phyloP scores from a whole-genome alignment of 2,329 filamentous ascomycete genomes.

The Hymenoscyphus occultus region DNA sequence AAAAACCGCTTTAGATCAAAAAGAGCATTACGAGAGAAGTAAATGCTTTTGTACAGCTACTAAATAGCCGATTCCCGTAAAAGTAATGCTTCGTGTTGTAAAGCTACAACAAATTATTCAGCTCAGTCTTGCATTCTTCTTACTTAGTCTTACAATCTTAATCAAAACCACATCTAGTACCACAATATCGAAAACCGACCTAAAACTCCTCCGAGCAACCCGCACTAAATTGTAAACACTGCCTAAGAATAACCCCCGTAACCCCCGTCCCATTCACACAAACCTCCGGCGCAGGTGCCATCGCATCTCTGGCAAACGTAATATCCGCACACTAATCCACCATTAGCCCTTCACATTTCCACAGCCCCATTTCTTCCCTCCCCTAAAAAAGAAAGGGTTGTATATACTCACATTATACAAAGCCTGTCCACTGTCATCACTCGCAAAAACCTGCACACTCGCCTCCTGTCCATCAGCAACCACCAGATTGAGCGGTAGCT shows the following conservation, averaged over 20 bases:
- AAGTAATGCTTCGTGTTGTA: no score
- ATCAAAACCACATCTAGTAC: no score
- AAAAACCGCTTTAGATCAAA: no score
- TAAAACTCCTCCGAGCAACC: no score
- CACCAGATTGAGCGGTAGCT: conserved; percentile 49
- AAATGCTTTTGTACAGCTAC: no score
- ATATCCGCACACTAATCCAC: conserved; percentile 66
- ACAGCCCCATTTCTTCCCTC: background rate
- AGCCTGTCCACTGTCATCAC: conserved; percentile 55
- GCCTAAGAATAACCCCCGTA: background rate
- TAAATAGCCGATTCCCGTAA: no score
- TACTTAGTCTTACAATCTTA: no score
- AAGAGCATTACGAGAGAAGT: no score
- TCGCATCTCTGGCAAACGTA: conserved; percentile 55
- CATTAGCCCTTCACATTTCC: conserved; percentile 16
- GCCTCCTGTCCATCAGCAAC: conserved; percentile 59
- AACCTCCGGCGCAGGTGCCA: conserved; percentile 43
- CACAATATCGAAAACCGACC: no score
- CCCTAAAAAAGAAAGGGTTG: background rate
- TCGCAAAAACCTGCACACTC: conserved; percentile 67
- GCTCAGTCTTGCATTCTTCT: no score
- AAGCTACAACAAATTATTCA: no score
- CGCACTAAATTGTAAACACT: no score
- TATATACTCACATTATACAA: conserved; percentile 60
- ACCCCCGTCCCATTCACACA: conserved; percentile 60